These are phyloP conservation scores for Candida andamanensis DNA, from an alignment of 805 yeast species.

Conservation along the genomic window DNA sequence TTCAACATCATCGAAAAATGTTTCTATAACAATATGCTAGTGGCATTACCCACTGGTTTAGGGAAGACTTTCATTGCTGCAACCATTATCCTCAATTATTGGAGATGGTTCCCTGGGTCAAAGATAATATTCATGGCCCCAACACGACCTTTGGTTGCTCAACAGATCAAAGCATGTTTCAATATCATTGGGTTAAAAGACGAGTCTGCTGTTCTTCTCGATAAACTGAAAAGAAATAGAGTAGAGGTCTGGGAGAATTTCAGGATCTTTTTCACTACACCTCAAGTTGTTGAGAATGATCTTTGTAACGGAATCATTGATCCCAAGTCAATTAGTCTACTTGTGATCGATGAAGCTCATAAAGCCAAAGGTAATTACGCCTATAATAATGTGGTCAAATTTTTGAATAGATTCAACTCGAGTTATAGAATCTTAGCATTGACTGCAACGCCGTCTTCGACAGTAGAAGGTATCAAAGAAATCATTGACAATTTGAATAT, in stretches of 20 bases:
- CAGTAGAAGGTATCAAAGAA: conserved; percentile 81
- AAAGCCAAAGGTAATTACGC: conserved; percentile 88
- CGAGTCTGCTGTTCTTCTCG: conserved; percentile 76
- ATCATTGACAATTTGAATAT: conserved; percentile 70
- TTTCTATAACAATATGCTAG: conserved; percentile 66
- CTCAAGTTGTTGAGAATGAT: conserved; percentile 94
- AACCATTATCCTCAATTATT: conserved; percentile 85
- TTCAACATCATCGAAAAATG: conserved; percentile 71
- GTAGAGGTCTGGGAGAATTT: conserved; percentile 72
- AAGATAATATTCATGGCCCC: conserved; percentile 96
- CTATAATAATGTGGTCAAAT: conserved; percentile 75
- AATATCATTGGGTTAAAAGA: conserved; percentile 75
- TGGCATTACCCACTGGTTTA: conserved; percentile 94
- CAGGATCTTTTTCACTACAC: conserved; percentile 88
- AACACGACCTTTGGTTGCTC: conserved; percentile 92
- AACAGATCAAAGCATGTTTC: conserved; percentile 90
- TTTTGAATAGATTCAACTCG: conserved; percentile 45
- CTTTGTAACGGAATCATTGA: conserved; percentile 66
- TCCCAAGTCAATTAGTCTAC: conserved; percentile 67
- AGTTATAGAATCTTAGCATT: conserved; percentile 76
- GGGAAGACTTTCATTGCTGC: conserved; percentile 97
- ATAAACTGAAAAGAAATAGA: conserved; percentile 52
- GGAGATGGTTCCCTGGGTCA: conserved; percentile 74
- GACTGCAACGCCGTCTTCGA: conserved; percentile 95
- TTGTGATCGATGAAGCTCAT: conserved; percentile 95